Percentiles rank a stretch among this genome's conserved stretches.
Evolutionary conservation across 768 basidiomycete species (phyloP).

Genomic region (Calocybe indica): DNA sequence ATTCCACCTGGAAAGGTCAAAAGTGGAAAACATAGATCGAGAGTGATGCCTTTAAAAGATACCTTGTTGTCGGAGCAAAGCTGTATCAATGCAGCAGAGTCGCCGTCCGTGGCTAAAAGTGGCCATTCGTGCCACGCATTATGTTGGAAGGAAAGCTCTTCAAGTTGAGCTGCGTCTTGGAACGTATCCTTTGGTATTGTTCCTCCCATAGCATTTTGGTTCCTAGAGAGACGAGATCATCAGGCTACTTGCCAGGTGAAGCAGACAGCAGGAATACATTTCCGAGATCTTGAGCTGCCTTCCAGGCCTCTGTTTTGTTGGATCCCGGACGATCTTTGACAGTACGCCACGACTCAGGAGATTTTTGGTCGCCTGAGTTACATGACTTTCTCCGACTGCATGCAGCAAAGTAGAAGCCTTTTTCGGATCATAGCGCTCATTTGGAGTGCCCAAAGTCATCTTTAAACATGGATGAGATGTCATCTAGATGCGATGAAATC

Average conservation of each 20-base stretch:
- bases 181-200: constrained; percentile 57
- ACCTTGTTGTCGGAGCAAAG: constrained; percentile 82
- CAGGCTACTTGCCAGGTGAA: background rate
- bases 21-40: background rate
- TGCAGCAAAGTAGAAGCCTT: constrained; percentile 51
- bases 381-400: constrained; percentile 46
- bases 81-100: constrained; percentile 68
- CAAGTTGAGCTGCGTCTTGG: constrained; percentile 63
- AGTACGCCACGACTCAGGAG: constrained; percentile 62
- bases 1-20: constrained; percentile 49
- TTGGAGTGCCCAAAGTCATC: constrained; percentile 76
- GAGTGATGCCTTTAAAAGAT: constrained; percentile 2
- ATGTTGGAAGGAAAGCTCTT: constrained; percentile 46
- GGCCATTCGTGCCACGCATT: constrained; percentile 74
- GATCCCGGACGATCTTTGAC: constrained; percentile 60
- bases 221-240: constrained; percentile 30
- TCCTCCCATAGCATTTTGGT: constrained; percentile 64
- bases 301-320: constrained; percentile 60
- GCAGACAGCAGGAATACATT: constrained; percentile 26
- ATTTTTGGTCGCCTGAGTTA: constrained; percentile 50
- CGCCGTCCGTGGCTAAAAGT: constrained; percentile 72
- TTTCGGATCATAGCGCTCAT: constrained; percentile 62
- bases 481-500: background rate
- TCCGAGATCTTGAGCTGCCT: constrained; percentile 76
- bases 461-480: constrained; percentile 18